Conservation (phyloP, 805 yeast species). For the Cyberlindnera meyerae region DNA sequence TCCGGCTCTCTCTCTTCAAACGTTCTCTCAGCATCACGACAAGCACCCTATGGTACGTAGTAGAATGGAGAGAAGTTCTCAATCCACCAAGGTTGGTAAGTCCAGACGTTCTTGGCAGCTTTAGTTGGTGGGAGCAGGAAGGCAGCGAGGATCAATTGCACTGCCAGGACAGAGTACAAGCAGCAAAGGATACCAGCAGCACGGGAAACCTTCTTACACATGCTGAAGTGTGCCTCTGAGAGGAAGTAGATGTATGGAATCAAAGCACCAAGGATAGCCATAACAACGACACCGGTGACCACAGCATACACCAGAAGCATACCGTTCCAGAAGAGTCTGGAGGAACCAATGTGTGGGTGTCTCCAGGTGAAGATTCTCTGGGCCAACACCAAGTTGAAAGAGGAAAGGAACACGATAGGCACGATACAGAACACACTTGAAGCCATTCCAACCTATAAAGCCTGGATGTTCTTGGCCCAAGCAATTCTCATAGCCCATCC, state of each 20-base stretch:
- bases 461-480: slow-evolving; percentile 53
- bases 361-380: slow-evolving; percentile 74
- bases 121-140: slow-evolving; percentile 51
- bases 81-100: slow-evolving; percentile 78
- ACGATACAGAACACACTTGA: slow-evolving; percentile 51
- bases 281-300: slow-evolving; percentile 54
- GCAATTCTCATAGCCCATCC: slow-evolving; percentile 55
- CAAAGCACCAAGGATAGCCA: slow-evolving; percentile 63
- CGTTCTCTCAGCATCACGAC: slow-evolving; percentile 41
- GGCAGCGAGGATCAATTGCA: slow-evolving; percentile 44
- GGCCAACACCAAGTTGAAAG: slow-evolving; percentile 59
- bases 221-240: slow-evolving; percentile 37
- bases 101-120: slow-evolving; percentile 44
- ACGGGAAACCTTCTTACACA: slow-evolving; percentile 51
- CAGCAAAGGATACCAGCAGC: slow-evolving; percentile 45
- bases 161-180: slow-evolving; percentile 50
- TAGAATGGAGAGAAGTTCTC: slow-evolving; percentile 55
- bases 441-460: slow-evolving; percentile 47
- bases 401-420: slow-evolving; percentile 53
- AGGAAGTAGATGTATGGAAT: slow-evolving; percentile 57
- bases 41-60: slow-evolving; percentile 52
- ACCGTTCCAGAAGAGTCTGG: slow-evolving; percentile 41
- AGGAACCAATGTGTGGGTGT: slow-evolving; percentile 66
- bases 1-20: slow-evolving; percentile 42
- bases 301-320: slow-evolving; percentile 48